phyloP scores from a whole-genome alignment of 176 grass and related monocot genomes.

The Carex myosuroides region DNA sequence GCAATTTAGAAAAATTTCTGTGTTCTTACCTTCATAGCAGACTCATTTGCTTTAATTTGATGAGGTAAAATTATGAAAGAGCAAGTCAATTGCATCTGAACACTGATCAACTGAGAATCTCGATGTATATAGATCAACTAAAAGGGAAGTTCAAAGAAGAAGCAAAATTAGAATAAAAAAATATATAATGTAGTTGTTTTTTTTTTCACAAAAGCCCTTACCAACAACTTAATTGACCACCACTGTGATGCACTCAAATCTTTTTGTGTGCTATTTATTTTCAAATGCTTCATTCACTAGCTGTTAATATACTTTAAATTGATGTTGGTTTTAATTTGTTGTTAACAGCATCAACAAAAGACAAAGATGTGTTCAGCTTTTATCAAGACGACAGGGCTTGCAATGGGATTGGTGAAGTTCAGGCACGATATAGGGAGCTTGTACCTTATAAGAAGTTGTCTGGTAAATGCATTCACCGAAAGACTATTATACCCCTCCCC shows the following conservation, averaged over 20 bases:
- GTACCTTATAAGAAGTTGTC: conserved; percentile 23
- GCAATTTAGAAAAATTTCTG: background rate
- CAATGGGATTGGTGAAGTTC: conserved; percentile 27
- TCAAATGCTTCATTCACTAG: background rate
- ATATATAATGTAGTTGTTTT: background rate
- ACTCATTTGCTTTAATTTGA: background rate
- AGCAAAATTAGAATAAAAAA: background rate
- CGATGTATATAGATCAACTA: background rate
- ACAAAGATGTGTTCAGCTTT: conserved; percentile 50
- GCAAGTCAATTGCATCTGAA: background rate
- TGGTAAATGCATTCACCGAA: conserved; percentile 27
- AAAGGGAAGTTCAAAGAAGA: background rate
- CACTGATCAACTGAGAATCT: background rate
- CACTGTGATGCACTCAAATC: background rate
- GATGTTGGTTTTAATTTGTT: background rate
- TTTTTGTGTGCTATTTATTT: background rate
- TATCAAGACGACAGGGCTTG: conserved; percentile 20
- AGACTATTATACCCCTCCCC: background rate
- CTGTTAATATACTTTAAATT: background rate
- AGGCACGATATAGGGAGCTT: conserved; percentile 48
- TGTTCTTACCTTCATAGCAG: background rate
- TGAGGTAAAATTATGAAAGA: background rate
- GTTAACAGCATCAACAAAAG: conserved; percentile 39
- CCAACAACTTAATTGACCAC: background rate
- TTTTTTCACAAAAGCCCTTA: background rate